Conservation (phyloP, 2,329 filamentous ascomycete genomes). For the Alternaria dauci region DNA sequence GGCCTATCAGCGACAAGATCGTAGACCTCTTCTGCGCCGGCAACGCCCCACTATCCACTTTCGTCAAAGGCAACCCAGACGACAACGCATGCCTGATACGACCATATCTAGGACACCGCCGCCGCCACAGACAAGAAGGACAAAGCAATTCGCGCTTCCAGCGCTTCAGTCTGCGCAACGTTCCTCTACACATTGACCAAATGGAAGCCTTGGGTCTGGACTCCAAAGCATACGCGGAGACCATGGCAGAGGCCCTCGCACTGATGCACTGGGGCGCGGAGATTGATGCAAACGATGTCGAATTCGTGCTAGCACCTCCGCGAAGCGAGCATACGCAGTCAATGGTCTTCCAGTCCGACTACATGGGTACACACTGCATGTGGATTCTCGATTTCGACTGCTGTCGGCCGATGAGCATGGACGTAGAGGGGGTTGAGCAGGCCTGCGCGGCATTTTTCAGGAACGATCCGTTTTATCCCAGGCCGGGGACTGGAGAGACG, state of each 20-base stretch:
- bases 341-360: constrained; percentile 16
- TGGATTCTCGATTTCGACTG: constrained; percentile 66
- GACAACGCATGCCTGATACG: constrained; percentile 60
- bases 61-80: constrained; percentile 24
- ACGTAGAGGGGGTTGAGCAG: constrained; percentile 51
- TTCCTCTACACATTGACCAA: constrained; percentile 60
- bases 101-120: constrained; percentile 57
- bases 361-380: constrained; percentile 23
- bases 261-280: constrained; percentile 59
- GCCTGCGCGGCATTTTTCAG: constrained; percentile 57
- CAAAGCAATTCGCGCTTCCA: constrained; percentile 24
- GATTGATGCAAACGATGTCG: constrained; percentile 63
- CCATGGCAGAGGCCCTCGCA: constrained; percentile 62
- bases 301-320: constrained; percentile 61
- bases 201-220: constrained; percentile 56
- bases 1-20: constrained; percentile 19
- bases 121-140: background rate
- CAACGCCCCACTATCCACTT: constrained; percentile 11
- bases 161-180: constrained; percentile 54
- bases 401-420: constrained; percentile 59
- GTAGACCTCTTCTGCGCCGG: constrained; percentile 24
- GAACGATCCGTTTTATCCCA: constrained; percentile 63
- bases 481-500: constrained; percentile 10
- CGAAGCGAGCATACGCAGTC: background rate
- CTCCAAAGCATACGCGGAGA: constrained; percentile 48